Evolutionary conservation across 805 yeast genomes (phyloP).

Genomic region (Ogataea pini): DNA sequence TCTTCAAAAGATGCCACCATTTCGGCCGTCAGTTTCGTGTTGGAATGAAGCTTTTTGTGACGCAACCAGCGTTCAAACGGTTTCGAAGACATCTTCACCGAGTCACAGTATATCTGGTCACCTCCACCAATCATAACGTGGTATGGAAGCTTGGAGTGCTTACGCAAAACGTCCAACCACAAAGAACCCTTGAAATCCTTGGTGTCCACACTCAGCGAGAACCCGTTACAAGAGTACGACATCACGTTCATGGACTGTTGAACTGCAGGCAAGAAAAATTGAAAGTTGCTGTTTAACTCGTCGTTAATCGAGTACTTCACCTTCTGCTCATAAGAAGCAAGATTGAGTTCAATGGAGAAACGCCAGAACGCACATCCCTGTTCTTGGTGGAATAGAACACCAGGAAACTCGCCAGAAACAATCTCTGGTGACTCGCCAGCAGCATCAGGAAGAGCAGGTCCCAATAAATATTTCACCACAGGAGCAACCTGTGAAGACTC

Average conservation of each 20-base stretch:
- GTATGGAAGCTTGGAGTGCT: conserved; percentile 61
- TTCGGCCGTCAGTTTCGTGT: conserved; percentile 44
- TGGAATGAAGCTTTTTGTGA: conserved; percentile 49
- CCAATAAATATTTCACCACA: conserved; percentile 36
- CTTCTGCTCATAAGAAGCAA: conserved; percentile 55
- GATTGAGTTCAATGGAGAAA: conserved; percentile 52
- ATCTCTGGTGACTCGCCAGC: conserved; percentile 12
- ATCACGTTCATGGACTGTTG: conserved; percentile 75
- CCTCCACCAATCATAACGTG: conserved; percentile 99
- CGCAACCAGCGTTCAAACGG: conserved; percentile 63
- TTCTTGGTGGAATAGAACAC: conserved; percentile 43
- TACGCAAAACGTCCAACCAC: conserved; percentile 81
- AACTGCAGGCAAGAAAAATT: conserved; percentile 68
- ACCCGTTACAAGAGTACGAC: conserved; percentile 90
- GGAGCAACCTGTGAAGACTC: conserved; percentile 24
- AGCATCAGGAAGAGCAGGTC: conserved; percentile 32
- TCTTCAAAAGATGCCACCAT: conserved; percentile 56
- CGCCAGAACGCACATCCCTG: conserved; percentile 63
- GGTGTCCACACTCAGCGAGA: conserved; percentile 73
- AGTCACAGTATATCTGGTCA: conserved; percentile 90
- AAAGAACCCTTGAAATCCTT: conserved; percentile 66
- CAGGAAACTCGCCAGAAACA: conserved; percentile 47
- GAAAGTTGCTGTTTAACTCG: conserved; percentile 41
- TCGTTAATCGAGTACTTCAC: conserved; percentile 63
- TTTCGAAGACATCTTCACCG: conserved; percentile 61